Evolutionary conservation across 2,329 filamentous ascomycete species (phyloP).

Genomic region (Mycosphaerella sp.): DNA sequence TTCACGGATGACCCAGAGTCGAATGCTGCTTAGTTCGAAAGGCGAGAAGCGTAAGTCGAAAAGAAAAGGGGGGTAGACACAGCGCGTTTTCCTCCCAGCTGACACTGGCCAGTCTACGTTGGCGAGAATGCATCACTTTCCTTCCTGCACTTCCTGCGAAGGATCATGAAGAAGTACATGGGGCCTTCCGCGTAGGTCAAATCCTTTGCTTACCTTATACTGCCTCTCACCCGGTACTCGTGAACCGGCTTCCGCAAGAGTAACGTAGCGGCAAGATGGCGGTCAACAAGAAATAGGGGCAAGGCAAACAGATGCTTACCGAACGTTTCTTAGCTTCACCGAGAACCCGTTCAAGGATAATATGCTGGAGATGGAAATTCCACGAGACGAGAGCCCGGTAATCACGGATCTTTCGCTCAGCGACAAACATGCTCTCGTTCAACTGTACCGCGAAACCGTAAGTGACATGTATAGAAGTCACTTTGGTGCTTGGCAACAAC

Average conservation of each 20-base stretch:
- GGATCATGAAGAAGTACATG: constrained; percentile 46
- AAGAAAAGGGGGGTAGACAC: background rate
- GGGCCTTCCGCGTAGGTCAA: constrained; percentile 42
- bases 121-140: constrained; percentile 51
- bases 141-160: constrained; percentile 50
- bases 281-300: no score
- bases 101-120: constrained; percentile 39
- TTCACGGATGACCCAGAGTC: constrained; percentile 19
- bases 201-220: no score
- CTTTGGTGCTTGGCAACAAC: constrained; percentile 6
- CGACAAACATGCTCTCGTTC: constrained; percentile 30
- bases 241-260: no score
- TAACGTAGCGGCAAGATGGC: no score
- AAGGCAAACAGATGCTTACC: no score
- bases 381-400: constrained; percentile 17
- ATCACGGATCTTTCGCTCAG: constrained; percentile 31
- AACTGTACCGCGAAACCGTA: constrained; percentile 34
- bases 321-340: constrained; percentile 38
- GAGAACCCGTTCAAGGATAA: constrained; percentile 47
- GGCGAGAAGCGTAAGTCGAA: constrained; percentile 48
- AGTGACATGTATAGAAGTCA: constrained; percentile 17
- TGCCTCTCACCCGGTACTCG: no score
- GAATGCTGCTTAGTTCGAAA: constrained; percentile 49
- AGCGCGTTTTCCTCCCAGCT: background rate
- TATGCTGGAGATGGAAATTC: constrained; percentile 46